Evolutionary conservation across 2,329 filamentous ascomycete species (phyloP).

Genomic region (Conoideocrella luteorostrata): DNA sequence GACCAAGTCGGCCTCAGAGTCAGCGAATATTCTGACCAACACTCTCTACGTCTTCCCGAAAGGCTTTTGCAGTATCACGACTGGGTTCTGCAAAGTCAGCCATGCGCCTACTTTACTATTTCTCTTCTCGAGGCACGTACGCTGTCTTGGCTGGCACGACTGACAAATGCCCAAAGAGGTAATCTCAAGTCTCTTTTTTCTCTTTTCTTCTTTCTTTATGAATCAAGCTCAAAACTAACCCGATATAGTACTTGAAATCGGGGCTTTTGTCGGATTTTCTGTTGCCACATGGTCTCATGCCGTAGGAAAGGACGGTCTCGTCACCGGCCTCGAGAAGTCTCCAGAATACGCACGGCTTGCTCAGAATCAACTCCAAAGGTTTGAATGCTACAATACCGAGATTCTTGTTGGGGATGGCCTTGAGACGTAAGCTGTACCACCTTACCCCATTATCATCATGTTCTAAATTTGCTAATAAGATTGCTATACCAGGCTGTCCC

Average conservation of each 20-base stretch:
- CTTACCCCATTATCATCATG: conserved; percentile 1
- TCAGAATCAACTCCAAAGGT: not conserved
- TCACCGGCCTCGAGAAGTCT: conserved; percentile 6
- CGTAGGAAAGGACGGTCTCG: conserved; percentile 1
- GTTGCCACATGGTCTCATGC: conserved; percentile 5
- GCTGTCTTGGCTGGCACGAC: conserved; percentile 6
- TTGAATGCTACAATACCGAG: conserved; percentile 1
- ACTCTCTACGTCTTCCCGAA: conserved; percentile 5
- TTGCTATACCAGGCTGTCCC: no score
- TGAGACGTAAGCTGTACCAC: conserved; percentile 1
- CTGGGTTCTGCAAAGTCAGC: conserved; percentile 7
- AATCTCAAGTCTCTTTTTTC: no score
- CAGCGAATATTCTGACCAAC: conserved; percentile 9
- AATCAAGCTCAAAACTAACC: not conserved
- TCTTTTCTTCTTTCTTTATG: not conserved
- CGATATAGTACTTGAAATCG: conserved; percentile 7
- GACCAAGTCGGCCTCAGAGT: conserved; percentile 9
- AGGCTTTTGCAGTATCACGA: conserved; percentile 5
- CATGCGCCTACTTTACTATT: conserved; percentile 7
- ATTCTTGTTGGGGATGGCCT: conserved; percentile 1
- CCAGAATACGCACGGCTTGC: conserved; percentile 4
- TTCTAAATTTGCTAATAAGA: no score
- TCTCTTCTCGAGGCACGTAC: conserved; percentile 11
- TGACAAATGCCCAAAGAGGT: conserved; percentile 8
- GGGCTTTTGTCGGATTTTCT: conserved; percentile 7